Evolutionary conservation across 441 rosid species (phyloP).

Genomic region (Gossypium gossypioides): DNA sequence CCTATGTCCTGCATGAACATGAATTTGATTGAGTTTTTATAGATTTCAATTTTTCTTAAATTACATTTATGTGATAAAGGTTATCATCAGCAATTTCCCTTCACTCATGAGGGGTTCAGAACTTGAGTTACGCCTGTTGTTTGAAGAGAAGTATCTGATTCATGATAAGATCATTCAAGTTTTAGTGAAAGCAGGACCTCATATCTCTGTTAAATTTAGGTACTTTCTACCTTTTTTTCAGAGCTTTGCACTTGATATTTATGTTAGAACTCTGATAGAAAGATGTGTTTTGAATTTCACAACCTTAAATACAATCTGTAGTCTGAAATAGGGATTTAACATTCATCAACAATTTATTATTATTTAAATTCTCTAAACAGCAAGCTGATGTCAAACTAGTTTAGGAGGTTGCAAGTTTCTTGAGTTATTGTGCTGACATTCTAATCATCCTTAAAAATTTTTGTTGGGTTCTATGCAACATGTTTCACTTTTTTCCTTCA

Average conservation of each 20-base stretch:
- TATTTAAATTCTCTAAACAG: background rate
- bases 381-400: background rate
- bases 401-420: slow-evolving; percentile 6
- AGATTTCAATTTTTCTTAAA: slow-evolving; percentile 1
- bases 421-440: background rate
- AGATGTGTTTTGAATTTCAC: slow-evolving; percentile 1
- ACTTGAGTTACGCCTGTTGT: slow-evolving; percentile 35
- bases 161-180: slow-evolving; percentile 44
- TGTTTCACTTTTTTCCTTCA: background rate
- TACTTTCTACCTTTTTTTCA: slow-evolving; percentile 22
- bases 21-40: background rate
- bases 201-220: slow-evolving; percentile 60
- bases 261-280: background rate
- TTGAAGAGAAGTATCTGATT: slow-evolving; percentile 40
- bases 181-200: slow-evolving; percentile 66
- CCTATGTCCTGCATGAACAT: background rate
- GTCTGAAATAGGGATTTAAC: background rate
- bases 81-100: slow-evolving; percentile 60
- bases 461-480: background rate
- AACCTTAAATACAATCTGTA: background rate
- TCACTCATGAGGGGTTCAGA: slow-evolving; percentile 71
- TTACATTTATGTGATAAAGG: slow-evolving; percentile 30
- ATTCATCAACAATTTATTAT: background rate
- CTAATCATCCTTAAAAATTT: background rate
- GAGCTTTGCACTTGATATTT: slow-evolving; percentile 7